phyloP scores from a whole-genome alignment of 2,329 filamentous ascomycete genomes.

The Aschersonia sp. region DNA sequence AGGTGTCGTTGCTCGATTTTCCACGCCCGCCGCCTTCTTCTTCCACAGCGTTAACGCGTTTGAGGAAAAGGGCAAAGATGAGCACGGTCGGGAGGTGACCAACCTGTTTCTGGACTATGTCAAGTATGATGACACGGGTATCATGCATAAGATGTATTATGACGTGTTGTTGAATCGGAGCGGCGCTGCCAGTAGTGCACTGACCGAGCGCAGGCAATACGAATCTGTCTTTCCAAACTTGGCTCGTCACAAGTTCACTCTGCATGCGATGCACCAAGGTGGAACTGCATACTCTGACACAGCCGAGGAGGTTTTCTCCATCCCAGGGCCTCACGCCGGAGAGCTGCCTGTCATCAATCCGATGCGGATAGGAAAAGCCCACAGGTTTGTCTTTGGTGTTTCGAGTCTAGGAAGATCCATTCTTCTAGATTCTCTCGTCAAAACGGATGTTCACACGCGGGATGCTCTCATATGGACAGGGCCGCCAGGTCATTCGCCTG shows the following conservation, averaged over 20 bases:
- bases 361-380: slow-evolving; percentile 29
- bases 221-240: slow-evolving; percentile 21
- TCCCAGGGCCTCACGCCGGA: slow-evolving; percentile 37
- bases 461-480: slow-evolving; percentile 41
- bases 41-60: slow-evolving; percentile 73
- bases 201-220: slow-evolving; percentile 22
- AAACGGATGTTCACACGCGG: slow-evolving; percentile 45
- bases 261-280: slow-evolving; percentile 1
- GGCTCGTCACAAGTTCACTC: slow-evolving; percentile 27
- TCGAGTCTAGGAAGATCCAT: slow-evolving; percentile 42
- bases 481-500: slow-evolving; percentile 45
- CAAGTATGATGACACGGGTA: slow-evolving; percentile 47
- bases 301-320: slow-evolving; percentile 24
- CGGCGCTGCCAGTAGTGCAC: slow-evolving; percentile 27
- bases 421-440: slow-evolving; percentile 47
- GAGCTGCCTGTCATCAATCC: slow-evolving; percentile 57
- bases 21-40: slow-evolving; percentile 55
- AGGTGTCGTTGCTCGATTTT: slow-evolving; percentile 55
- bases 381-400: slow-evolving; percentile 48
- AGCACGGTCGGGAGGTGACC: slow-evolving; percentile 12
- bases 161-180: slow-evolving; percentile 45
- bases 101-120: slow-evolving; percentile 53
- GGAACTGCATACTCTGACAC: slow-evolving; percentile 6
- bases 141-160: slow-evolving; percentile 56
- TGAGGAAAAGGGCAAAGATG: slow-evolving; percentile 36